Evolutionary conservation across 345 rosid species (phyloP), one percentile per base, ranked within the genome.

Genomic region (Arabis alpina): DNA sequence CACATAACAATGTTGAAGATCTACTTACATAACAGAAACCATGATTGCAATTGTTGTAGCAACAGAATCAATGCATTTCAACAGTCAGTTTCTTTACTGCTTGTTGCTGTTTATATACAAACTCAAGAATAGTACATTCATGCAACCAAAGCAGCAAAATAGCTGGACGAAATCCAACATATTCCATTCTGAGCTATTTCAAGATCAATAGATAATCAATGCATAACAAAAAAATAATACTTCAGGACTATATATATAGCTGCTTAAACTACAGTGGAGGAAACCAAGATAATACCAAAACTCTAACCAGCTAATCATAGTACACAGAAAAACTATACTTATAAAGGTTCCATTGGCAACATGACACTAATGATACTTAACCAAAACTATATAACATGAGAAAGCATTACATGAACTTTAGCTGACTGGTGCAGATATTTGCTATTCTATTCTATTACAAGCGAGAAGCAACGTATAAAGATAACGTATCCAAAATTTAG

Each of bases 241-340:
- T n/a, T 49, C n/a, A 52, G 24, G 30, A 24, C 19, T 36, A 5
- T 51, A 51, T 8, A 47, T 51, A 3, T 40, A 16, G 9, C 43
- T 54, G 30, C 12, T 15, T 25, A 10, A 27, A 43, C 30, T 34
- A 28, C 54, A 54, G 34, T 43, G 54, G 32, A 62, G 1, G 41
- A 45, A 30, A 45, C 16, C 43, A 8, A 15, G 16, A 44, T 28
- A 44, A n/a, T 24, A 42, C 52, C 55, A 63, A 68, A 48, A 54
- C n/a, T 57, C 27, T n/a, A 14, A 58, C 52, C 44, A 39, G 41
- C 19, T 59, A 25, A 48, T 2, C 59, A 50, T 69, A 49, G 34
- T 12, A 58, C 51, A 58, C 2, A 10, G 39, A 25, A 11, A 19
- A 48, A 25, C 27, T 32, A 8, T 55, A n/a, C 13, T 48, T 24